A percentile compares a stretch with the other conserved stretches of the same genome.
Evolutionary conservation across 805 yeast species (phyloP).

Genomic region (Wickerhamiella galacta): DNA sequence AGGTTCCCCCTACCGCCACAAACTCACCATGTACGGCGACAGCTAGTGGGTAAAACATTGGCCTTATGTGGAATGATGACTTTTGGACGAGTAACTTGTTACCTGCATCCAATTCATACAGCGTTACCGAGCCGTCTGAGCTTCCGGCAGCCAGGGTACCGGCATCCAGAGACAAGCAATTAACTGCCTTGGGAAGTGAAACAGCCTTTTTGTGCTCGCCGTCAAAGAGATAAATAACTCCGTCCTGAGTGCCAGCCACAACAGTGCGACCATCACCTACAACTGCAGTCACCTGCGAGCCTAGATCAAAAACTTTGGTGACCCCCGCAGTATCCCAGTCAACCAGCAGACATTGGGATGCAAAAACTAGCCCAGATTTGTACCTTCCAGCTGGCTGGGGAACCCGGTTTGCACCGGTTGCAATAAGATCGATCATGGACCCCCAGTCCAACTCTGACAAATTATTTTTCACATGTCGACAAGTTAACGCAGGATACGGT

Average conservation of each 20-base stretch:
- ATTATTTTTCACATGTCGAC: too few relatives aligned
- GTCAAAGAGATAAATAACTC: constrained; percentile 13
- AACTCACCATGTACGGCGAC: constrained; percentile 11
- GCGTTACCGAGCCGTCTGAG: constrained; percentile 44
- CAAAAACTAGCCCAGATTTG: constrained; percentile 1
- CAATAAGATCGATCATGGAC: constrained; percentile 3
- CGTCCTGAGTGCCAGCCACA: constrained; percentile 43
- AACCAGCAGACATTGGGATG: constrained; percentile 2
- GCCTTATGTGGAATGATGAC: constrained; percentile 2
- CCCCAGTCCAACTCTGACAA: too few relatives aligned
- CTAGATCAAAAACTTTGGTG: constrained; percentile 19
- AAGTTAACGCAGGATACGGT: too few relatives aligned
- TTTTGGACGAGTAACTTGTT: too few relatives aligned
- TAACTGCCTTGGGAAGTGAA: constrained; percentile 33
- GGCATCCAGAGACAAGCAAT: constrained; percentile 46
- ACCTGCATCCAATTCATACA: too few relatives aligned
- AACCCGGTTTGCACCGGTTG: constrained; percentile 8
- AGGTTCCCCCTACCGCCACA: constrained; percentile 23
- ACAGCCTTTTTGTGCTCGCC: constrained; percentile 48
- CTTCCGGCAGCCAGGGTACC: constrained; percentile 39
- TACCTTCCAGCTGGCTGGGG: constrained; percentile 6
- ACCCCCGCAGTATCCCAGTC: constrained; percentile 3
- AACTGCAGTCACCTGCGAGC: constrained; percentile 42
- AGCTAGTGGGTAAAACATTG: constrained; percentile 18
- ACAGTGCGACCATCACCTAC: constrained; percentile 57